Evolutionary conservation across 2,329 filamentous ascomycete species (phyloP), one percentile per base, ranked within the genome.

Genomic region (Hypoxylon sp.): DNA sequence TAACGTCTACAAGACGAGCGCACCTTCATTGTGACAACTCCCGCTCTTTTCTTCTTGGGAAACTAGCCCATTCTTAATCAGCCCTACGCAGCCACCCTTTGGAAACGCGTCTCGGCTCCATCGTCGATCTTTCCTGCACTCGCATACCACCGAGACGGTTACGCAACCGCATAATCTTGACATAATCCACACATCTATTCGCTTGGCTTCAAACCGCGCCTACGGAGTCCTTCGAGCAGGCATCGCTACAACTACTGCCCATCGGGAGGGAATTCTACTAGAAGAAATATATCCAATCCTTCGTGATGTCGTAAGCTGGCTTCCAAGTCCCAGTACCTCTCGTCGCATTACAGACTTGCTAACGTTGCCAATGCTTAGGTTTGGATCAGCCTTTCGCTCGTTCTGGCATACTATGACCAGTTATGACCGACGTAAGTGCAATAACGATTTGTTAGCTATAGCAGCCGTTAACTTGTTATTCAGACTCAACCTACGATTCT

Each of bases 361-460:
- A 55, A 75, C 65, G 13, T 44, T 26, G 13, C 41, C 24, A 26
- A 47, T 39, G 50, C 67, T 43, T 70, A 90, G 90, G 74, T 79
- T 94, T 75, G 85, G 87, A 72, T 85, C 85, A 72, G 88, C 90
- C 79, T 91, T 95, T 80, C 91, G 91, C 80, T 91, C 91, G 66
- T 94, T 99, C 82, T 99, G 95, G 95, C 95, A 98, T 84, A 88
- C 91, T 71, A 95, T 90, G 86, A 90, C 87, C 79, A 90, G 87
- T 72, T 83, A 90, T 81, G 87, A 90, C 77, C 81, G 87, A 79
- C 87, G 87, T 90, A 80, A 75, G 87, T 81, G 53, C 64, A 62
- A 30, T 32, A 43, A 47, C 48, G 51, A 53, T 28, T 52, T 43
- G 37, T 58, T 55, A 43, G 56, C 61, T 69, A 46, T 41, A 20